Conservation (phyloP, 331 rosid species). For the Malus hybrid region DNA sequence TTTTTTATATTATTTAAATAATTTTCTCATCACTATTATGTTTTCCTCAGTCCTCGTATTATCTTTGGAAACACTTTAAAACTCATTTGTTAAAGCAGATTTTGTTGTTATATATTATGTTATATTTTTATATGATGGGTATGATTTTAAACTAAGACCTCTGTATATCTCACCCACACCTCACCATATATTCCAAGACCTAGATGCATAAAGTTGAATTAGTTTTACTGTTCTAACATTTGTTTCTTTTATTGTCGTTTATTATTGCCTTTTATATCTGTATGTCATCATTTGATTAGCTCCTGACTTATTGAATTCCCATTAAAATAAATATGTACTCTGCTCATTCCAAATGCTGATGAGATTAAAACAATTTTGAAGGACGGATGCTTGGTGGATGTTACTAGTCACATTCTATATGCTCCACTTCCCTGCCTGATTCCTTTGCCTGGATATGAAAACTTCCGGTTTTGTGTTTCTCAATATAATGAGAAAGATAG, state of each 20-base stretch:
- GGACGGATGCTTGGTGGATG: conserved; percentile 79
- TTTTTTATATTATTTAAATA: neutral
- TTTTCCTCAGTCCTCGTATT: neutral
- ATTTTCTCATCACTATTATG: neutral
- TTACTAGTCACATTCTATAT: conserved; percentile 70
- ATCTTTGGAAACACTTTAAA: neutral
- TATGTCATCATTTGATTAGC: neutral
- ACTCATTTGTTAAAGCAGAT: neutral
- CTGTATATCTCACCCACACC: neutral
- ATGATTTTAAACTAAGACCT: neutral
- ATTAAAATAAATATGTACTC: neutral
- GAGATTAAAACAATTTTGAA: conserved; percentile 32
- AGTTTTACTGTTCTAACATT: neutral
- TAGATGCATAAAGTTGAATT: neutral
- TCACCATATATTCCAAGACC: neutral
- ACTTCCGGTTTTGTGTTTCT: conserved; percentile 79
- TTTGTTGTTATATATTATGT: neutral
- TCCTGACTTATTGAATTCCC: neutral
- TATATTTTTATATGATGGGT: neutral
- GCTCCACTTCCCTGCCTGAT: conserved; percentile 82
- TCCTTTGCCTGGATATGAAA: conserved; percentile 85
- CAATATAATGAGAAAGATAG: conserved; percentile 87
- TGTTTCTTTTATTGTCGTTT: neutral
- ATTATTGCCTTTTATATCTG: neutral
- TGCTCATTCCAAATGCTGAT: conserved; percentile 7